phyloP scores from a whole-genome alignment of 139 green algal genomes.

The Nannochloris sp. region DNA sequence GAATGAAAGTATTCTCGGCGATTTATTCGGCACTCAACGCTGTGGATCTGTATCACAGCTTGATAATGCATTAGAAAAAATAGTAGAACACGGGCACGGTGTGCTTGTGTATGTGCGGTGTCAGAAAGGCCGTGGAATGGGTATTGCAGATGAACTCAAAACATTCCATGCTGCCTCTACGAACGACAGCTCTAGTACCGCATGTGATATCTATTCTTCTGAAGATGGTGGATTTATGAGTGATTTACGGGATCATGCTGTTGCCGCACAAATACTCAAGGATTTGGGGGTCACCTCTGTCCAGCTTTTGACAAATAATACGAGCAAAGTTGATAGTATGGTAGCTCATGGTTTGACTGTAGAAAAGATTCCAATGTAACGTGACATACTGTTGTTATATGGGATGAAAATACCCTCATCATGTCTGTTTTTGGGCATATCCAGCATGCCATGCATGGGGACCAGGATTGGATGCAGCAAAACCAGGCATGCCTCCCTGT shows the following conservation, averaged over 20 bases:
- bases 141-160: conserved; percentile 28
- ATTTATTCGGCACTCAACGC: conserved; percentile 32
- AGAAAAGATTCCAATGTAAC: neutral
- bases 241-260: conserved; percentile 23
- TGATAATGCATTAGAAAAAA: conserved; percentile 29
- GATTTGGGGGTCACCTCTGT: conserved; percentile 28
- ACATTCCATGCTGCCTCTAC: conserved; percentile 1
- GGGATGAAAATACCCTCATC: too few relatives aligned
- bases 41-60: conserved; percentile 26
- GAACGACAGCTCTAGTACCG: neutral
- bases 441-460: too few relatives aligned
- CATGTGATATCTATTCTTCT: neutral
- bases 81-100: conserved; percentile 31
- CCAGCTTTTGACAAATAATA: conserved; percentile 16
- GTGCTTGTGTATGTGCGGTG: conserved; percentile 52
- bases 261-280: conserved; percentile 43
- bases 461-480: too few relatives aligned
- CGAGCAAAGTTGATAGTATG: conserved; percentile 14
- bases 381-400: too few relatives aligned
- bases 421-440: too few relatives aligned
- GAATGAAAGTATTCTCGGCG: conserved; percentile 29
- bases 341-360: conserved; percentile 20
- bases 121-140: conserved; percentile 23
- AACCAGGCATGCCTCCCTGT: too few relatives aligned
- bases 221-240: conserved; percentile 10